phyloP scores from a whole-genome alignment of 305 asterid genomes.

The Euphrasia arctica region DNA sequence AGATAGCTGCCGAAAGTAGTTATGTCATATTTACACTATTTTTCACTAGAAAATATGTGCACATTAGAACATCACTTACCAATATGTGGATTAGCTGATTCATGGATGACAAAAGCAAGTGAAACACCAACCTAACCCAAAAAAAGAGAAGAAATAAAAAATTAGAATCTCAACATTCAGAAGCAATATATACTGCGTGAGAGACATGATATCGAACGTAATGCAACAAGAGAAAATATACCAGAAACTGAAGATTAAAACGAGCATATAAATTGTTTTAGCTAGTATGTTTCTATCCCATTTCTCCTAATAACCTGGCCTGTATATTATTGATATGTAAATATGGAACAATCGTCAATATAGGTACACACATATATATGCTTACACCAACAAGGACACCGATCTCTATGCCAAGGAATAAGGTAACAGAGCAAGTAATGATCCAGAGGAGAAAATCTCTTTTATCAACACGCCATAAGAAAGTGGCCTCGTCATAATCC shows the following conservation, averaged over 20 bases:
- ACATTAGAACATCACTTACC: slow-evolving; percentile 49
- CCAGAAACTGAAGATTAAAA: slow-evolving; percentile 6
- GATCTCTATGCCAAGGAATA: slow-evolving; percentile 95
- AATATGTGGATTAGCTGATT: slow-evolving; percentile 98
- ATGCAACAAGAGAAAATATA: slow-evolving; percentile 13
- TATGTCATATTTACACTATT: background rate
- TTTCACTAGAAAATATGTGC: background rate
- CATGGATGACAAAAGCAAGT: slow-evolving; percentile 98
- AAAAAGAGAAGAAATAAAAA: slow-evolving; percentile 1
- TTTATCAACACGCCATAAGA: slow-evolving; percentile 94
- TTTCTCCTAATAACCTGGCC: background rate
- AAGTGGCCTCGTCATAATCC: slow-evolving; percentile 89
- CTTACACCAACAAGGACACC: slow-evolving; percentile 97
- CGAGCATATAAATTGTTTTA: background rate
- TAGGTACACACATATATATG: background rate
- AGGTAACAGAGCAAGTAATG: slow-evolving; percentile 75
- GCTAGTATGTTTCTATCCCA: background rate
- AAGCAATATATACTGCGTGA: slow-evolving; percentile 18
- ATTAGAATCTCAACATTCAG: slow-evolving; percentile 10
- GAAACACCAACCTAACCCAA: slow-evolving; percentile 80
- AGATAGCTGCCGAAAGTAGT: slow-evolving; percentile 58
- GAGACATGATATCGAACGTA: slow-evolving; percentile 7
- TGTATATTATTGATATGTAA: background rate
- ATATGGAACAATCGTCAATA: slow-evolving; percentile 14
- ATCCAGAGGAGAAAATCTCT: slow-evolving; percentile 90